Conservation (phyloP, 305 asterid genomes). For the Fraxinus latifolia region DNA sequence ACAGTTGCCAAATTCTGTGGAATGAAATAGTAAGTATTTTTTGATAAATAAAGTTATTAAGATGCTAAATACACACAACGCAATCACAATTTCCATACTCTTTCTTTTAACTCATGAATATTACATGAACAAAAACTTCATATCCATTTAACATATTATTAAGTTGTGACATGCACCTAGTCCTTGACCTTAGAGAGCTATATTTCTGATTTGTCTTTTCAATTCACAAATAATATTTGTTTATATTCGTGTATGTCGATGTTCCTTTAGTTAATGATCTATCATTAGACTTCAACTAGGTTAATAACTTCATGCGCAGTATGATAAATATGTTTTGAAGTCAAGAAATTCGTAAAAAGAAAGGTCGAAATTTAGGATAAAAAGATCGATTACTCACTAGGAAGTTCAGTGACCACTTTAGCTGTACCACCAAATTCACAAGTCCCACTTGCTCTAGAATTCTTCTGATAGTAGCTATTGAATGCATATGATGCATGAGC, state of each 20-base stretch:
- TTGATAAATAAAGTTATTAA: too few relatives aligned
- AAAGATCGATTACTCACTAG: neutral
- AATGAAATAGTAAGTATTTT: neutral
- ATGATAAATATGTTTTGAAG: neutral
- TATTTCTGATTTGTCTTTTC: neutral
- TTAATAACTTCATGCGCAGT: neutral
- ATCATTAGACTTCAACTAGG: neutral
- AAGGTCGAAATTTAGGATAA: neutral
- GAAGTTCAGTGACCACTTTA: neutral
- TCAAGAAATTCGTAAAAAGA: neutral
- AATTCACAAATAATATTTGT: neutral
- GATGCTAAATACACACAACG: neutral
- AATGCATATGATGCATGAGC: neutral
- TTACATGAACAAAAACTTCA: neutral
- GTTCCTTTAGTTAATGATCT: neutral
- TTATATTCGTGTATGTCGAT: neutral
- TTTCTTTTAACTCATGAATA: neutral
- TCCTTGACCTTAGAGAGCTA: neutral
- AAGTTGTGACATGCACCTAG: neutral
- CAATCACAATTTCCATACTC: neutral
- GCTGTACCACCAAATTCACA: neutral
- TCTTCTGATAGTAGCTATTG: neutral
- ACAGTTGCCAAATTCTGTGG: conserved; percentile 6
- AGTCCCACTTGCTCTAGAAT: neutral
- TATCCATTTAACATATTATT: neutral